phyloP scores from a whole-genome alignment of 2,329 filamentous ascomycete genomes.

The Cryoendolithus antarcticus region DNA sequence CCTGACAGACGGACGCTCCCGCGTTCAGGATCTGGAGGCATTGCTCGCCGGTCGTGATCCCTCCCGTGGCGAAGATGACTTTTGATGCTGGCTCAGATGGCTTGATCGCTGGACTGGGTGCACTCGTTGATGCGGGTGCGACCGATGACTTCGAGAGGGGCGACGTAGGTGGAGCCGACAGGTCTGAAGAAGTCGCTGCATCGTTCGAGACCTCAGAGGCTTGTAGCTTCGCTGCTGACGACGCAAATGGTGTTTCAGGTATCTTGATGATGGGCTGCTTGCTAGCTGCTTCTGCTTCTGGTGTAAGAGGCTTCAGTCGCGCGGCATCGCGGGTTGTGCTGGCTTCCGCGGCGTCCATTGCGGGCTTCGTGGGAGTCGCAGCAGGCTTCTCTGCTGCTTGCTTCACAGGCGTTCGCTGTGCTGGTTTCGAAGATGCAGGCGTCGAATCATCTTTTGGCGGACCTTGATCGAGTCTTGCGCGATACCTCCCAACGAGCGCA shows the following conservation, averaged over 20 bases:
- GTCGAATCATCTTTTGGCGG: conserved; percentile 16
- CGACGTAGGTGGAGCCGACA: conserved; percentile 1
- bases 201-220: conserved; percentile 9
- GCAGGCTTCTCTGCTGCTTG: conserved; percentile 5
- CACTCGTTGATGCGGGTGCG: not conserved
- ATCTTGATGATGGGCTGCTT: conserved; percentile 21
- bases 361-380: not conserved
- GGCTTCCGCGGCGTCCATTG: conserved; percentile 10
- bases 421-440: not conserved
- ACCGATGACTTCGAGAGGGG: conserved; percentile 3
- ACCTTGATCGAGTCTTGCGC: conserved; percentile 37
- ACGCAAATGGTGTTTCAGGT: conserved; percentile 11
- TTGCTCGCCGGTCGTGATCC: conserved; percentile 79
- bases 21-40: conserved; percentile 72
- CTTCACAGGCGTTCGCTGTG: not conserved
- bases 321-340: conserved; percentile 19
- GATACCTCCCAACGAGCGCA: conserved; percentile 66
- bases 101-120: conserved; percentile 6
- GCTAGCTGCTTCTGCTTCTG: conserved; percentile 16
- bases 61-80: conserved; percentile 85
- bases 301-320: conserved; percentile 19
- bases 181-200: conserved; percentile 1
- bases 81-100: conserved; percentile 40
- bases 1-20: conserved; percentile 59
- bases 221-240: conserved; percentile 10